Conservation (phyloP, 371 early-diverging fungal genomes). For the Rhizopus microsporus region DNA sequence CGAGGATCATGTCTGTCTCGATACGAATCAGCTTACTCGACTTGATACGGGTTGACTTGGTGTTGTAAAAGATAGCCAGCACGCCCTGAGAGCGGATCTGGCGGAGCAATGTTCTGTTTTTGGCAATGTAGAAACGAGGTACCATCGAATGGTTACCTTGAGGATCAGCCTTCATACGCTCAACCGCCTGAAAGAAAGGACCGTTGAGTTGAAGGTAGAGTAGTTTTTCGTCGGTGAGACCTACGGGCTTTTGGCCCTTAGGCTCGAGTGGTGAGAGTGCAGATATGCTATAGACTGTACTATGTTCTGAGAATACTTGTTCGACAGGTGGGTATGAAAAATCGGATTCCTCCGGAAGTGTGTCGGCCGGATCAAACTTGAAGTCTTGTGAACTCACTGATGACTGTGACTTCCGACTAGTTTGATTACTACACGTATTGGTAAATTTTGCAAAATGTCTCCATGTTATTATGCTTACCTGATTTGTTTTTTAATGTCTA, state of each 20-base stretch:
- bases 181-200: conserved; percentile 44
- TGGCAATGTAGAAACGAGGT: conserved; percentile 51
- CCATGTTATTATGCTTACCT: conserved; percentile 16
- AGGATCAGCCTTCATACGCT: conserved; percentile 34
- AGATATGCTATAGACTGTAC: conserved; percentile 45
- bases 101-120: conserved; percentile 43
- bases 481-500: conserved; percentile 35
- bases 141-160: conserved; percentile 23
- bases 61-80: conserved; percentile 44
- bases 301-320: conserved; percentile 30
- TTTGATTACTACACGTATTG: not conserved
- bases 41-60: conserved; percentile 24
- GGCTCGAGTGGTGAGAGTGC: conserved; percentile 44
- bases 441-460: not conserved
- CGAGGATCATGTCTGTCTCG: conserved; percentile 46
- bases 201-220: conserved; percentile 44
- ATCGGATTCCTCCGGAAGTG: conserved; percentile 32
- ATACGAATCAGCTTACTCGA: conserved; percentile 29
- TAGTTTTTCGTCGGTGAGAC: conserved; percentile 32
- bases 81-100: conserved; percentile 40
- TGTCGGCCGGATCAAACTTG: conserved; percentile 29
- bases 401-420: conserved; percentile 18
- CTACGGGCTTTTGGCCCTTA: conserved; percentile 32
- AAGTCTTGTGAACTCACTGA: conserved; percentile 25
- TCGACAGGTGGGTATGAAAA: conserved; percentile 34